Evolutionary conservation across 306 rosid species (phyloP).

Genomic region (Pueraria montana): DNA sequence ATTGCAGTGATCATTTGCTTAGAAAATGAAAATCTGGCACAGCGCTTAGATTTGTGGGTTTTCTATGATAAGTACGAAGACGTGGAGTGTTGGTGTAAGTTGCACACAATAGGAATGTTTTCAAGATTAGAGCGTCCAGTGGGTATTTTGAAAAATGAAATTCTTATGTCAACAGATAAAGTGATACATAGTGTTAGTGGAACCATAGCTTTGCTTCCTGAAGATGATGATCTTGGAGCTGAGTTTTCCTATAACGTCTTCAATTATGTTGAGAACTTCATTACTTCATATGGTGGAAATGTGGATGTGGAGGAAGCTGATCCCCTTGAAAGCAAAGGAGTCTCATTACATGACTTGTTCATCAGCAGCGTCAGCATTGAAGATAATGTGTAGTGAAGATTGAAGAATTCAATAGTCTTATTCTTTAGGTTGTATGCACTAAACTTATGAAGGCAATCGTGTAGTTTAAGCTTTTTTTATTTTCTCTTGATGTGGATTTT

Average conservation of each 20-base stretch:
- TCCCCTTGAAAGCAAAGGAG: background rate
- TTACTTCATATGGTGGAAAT: constrained; percentile 13
- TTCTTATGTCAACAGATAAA: constrained; percentile 41
- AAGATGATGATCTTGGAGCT: constrained; percentile 24
- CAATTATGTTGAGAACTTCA: constrained; percentile 37
- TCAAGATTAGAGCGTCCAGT: constrained; percentile 36
- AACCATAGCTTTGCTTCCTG: constrained; percentile 34
- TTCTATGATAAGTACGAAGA: constrained; percentile 31
- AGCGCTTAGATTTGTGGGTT: constrained; percentile 46
- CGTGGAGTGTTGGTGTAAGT: constrained; percentile 41
- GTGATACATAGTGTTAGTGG: constrained; percentile 38
- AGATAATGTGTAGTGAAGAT: background rate
- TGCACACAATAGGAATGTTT: background rate
- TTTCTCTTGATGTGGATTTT: background rate
- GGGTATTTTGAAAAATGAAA: constrained; percentile 49
- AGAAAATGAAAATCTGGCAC: constrained; percentile 26
- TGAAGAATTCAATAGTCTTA: background rate
- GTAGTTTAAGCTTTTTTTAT: background rate
- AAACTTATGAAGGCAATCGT: background rate
- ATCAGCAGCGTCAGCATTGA: background rate
- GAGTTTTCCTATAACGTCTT: constrained; percentile 38
- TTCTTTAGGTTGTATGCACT: background rate
- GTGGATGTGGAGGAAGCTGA: background rate
- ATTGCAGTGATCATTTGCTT: constrained; percentile 40
- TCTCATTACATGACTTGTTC: constrained; percentile 8